Conservation (phyloP, 2,329 filamentous ascomycete genomes). For the Botryotinia calthae region DNA sequence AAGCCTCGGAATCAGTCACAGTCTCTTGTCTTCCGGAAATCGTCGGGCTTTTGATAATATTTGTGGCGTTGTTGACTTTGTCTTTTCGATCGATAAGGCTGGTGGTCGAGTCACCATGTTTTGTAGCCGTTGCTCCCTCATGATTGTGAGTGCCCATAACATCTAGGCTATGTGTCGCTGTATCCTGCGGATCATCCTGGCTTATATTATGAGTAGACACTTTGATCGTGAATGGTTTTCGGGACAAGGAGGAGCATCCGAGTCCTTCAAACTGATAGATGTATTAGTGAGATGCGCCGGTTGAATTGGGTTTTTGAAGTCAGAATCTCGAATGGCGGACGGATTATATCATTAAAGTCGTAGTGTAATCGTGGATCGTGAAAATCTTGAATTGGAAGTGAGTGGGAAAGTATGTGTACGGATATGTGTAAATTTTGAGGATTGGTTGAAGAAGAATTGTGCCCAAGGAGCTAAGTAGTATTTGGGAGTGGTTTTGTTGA, state of each 20-base stretch:
- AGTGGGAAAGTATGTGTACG: neutral
- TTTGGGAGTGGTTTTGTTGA: constrained; percentile 5
- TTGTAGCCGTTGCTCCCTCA: constrained; percentile 30
- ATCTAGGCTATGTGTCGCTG: constrained; percentile 36
- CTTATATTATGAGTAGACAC: constrained; percentile 36
- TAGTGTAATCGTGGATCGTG: constrained; percentile 22
- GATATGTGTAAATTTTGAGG: neutral
- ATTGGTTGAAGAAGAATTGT: neutral
- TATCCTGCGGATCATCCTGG: constrained; percentile 37
- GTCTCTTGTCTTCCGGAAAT: constrained; percentile 34
- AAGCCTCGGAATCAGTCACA: constrained; percentile 21
- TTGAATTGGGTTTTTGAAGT: constrained; percentile 20
- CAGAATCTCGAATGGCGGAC: neutral
- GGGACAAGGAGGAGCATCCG: constrained; percentile 39
- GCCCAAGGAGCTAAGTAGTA: neutral
- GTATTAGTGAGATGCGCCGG: neutral
- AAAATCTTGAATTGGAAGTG: neutral
- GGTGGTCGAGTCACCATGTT: constrained; percentile 28
- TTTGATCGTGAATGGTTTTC: constrained; percentile 35
- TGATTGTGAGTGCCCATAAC: constrained; percentile 37
- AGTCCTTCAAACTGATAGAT: constrained; percentile 18
- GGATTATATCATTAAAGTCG: constrained; percentile 21
- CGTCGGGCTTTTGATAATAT: constrained; percentile 29
- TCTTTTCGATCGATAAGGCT: constrained; percentile 27
- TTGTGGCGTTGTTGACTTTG: constrained; percentile 25